Evolutionary conservation across 371 early-diverging fungal genomes (phyloP).

Genomic region (Capillidium heterosporum): DNA sequence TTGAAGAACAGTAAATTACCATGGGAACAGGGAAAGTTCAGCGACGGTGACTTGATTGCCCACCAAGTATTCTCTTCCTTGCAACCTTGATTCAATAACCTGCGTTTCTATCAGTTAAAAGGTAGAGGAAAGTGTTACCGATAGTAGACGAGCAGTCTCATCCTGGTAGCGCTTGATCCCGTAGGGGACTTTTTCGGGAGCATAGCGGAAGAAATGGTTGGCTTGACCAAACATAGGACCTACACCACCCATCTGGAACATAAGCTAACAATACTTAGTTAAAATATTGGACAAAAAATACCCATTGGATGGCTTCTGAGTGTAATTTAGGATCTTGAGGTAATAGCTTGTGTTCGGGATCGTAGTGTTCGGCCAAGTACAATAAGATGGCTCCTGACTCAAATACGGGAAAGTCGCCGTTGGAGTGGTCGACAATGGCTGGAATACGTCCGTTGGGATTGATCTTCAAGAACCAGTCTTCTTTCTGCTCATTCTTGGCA

Average conservation of each 20-base stretch:
- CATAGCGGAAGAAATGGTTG: conserved; percentile 20
- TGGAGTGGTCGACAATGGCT: conserved; percentile 20
- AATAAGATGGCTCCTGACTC: conserved; percentile 29
- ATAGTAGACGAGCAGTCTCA: conserved; percentile 19
- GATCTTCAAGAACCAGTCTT: conserved; percentile 27
- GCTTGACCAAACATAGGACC: conserved; percentile 15
- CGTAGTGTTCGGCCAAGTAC: conserved; percentile 27
- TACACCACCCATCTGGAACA: conserved; percentile 23
- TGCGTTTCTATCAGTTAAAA: too few relatives aligned
- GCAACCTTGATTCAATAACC: conserved; percentile 6
- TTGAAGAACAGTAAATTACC: not conserved
- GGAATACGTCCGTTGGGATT: conserved; percentile 26
- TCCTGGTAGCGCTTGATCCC: conserved; percentile 23
- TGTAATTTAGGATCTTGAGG: conserved; percentile 18
- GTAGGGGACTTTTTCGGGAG: conserved; percentile 25
- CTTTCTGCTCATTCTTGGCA: conserved; percentile 21
- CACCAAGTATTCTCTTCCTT: conserved; percentile 16
- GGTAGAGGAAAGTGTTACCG: conserved; percentile 7
- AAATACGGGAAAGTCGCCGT: conserved; percentile 23
- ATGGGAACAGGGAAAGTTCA: not conserved
- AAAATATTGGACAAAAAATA: not conserved
- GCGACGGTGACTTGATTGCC: conserved; percentile 9
- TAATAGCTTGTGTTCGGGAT: conserved; percentile 18
- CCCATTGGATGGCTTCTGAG: conserved; percentile 20
- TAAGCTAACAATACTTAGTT: conserved; percentile 13